Percentiles rank a stretch among this genome's conserved stretches.
Conservation (phyloP, 768 basidiomycete genomes). For the Russula sp. region DNA sequence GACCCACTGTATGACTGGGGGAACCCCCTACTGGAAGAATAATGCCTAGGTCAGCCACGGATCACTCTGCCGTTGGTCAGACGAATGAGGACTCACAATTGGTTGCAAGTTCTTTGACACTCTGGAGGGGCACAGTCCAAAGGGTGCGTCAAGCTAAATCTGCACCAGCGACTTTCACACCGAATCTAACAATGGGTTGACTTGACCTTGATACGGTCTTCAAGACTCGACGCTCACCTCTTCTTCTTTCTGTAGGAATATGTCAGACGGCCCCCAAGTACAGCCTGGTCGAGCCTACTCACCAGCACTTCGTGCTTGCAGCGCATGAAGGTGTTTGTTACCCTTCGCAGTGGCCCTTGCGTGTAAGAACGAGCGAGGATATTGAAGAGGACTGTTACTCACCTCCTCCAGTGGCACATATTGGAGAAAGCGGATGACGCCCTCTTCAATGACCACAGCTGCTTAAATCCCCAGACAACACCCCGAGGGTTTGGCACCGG, state of each 20-base stretch:
- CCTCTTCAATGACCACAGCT: background rate
- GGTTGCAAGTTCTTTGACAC: slow-evolving; percentile 23
- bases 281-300: background rate
- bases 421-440: slow-evolving; percentile 14
- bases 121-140: slow-evolving; percentile 10
- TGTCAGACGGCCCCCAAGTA: slow-evolving; percentile 1
- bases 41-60: slow-evolving; percentile 13
- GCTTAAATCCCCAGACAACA: slow-evolving; percentile 10
- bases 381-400: slow-evolving; percentile 23
- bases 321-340: slow-evolving; percentile 44
- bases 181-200: slow-evolving; percentile 10
- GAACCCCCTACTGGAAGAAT: slow-evolving; percentile 49
- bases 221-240: slow-evolving; percentile 9
- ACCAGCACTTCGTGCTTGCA: slow-evolving; percentile 20
- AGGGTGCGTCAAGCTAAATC: slow-evolving; percentile 13
- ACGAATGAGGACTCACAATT: slow-evolving; percentile 14
- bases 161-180: slow-evolving; percentile 19
- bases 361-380: slow-evolving; percentile 17
- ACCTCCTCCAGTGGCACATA: slow-evolving; percentile 77
- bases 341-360: slow-evolving; percentile 35
- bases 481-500: slow-evolving; percentile 13
- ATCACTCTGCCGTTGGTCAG: slow-evolving; percentile 17
- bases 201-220: background rate
- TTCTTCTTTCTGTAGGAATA: slow-evolving; percentile 14
- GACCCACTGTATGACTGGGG: slow-evolving; percentile 60